phyloP scores from a whole-genome alignment of 768 basidiomycete genomes.

The Obba rivulosa region DNA sequence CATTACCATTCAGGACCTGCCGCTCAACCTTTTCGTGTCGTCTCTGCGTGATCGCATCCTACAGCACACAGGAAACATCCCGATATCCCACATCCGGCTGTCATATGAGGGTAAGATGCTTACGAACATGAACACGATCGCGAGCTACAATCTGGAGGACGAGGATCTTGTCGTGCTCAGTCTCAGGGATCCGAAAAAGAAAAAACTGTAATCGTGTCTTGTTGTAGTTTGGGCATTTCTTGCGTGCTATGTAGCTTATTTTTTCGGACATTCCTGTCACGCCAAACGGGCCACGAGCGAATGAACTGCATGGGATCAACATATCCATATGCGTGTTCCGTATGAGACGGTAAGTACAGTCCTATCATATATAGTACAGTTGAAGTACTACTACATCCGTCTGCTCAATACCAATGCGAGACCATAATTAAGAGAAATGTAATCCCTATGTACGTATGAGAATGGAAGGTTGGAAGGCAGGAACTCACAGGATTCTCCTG shows the following conservation, averaged over 20 bases:
- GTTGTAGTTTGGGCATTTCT: too few species aligned
- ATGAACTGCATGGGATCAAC: too few species aligned
- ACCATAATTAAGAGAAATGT: neutral
- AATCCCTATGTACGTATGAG: too few species aligned
- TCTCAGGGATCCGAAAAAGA: conserved; percentile 74
- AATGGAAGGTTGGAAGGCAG: too few species aligned
- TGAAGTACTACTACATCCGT: neutral
- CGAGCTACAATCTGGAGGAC: conserved; percentile 85
- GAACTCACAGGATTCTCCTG: conserved; percentile 42
- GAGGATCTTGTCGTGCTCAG: conserved; percentile 79
- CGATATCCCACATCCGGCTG: conserved; percentile 76
- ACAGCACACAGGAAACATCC: conserved; percentile 70
- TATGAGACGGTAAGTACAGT: neutral
- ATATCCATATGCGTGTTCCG: neutral
- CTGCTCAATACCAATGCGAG: neutral
- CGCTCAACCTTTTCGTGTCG: conserved; percentile 79
- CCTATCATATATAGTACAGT: neutral
- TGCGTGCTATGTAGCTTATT: neutral
- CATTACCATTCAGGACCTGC: conserved; percentile 76
- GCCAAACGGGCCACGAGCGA: neutral
- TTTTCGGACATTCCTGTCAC: conserved; percentile 4
- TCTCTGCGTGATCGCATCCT: conserved; percentile 87
- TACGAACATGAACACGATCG: conserved; percentile 81
- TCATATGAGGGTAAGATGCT: conserved; percentile 82
- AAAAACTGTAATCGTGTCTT: conserved; percentile 20